Base-by-base conservation (phyloP, 148 eudicot species). In the Simmondsia chinensis region DNA sequence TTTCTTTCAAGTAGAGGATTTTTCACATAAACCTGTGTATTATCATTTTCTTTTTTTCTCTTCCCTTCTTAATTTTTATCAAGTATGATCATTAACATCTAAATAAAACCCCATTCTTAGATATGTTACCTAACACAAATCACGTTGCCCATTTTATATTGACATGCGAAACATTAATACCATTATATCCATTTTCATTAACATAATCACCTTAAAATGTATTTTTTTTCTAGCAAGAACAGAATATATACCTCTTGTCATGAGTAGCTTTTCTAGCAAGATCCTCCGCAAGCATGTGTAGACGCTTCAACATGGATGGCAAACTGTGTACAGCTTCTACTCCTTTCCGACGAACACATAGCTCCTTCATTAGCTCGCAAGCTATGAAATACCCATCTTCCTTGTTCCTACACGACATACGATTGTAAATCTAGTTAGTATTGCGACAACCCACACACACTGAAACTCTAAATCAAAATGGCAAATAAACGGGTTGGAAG, bases 381-480 rank as follows among this genome's bases (percentile, higher is more conserved):
- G 94, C 88, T 53, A 82, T 82, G 74, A 79, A 85, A 57, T 59
- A 89, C 5, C 70, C 85, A 33, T 81, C 97, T 65, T 88, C 95
- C 53, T 84, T 89, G 83, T 85, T 89, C 59, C 97, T 89, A 71
- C 29, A 57, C 26, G 57, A 57, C 12, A 37, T 4, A 22, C 1
- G 15, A 18, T 17, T 35, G 13, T 12, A 12, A 53, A 57, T 9
- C 21, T 35, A 9, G 20, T 28, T 26, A 22, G 14, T 36, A n/a
- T n/a, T n/a, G n/a, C n/a, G n/a, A n/a, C n/a, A n/a, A n/a, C n/a
- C n/a, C n/a, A n/a, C n/a, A n/a, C n/a, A n/a, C n/a, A n/a, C n/a
- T n/a, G n/a, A n/a, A n/a, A n/a, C n/a, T n/a, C n/a, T n/a, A n/a
- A n/a, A n/a, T n/a, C n/a, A n/a, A n/a, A n/a, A n/a, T n/a, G n/a